Evolutionary conservation across 1,284 basidiomycete species (phyloP).

Genomic region (Marasmius sp.): DNA sequence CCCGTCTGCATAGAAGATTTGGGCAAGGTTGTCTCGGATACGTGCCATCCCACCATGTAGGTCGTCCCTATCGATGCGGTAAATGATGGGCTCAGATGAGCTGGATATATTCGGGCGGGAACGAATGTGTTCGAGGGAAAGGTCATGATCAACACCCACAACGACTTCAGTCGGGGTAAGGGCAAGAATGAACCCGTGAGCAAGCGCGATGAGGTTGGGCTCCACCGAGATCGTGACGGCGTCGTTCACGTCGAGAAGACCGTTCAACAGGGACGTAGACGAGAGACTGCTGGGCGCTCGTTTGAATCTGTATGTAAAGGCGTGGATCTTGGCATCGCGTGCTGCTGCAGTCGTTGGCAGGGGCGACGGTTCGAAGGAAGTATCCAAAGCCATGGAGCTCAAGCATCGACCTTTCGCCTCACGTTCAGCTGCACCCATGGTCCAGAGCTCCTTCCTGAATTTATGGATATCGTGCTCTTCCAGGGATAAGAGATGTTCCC

Average conservation of each 20-base stretch:
- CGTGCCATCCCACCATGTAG: slow-evolving; percentile 83
- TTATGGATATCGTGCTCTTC: slow-evolving; percentile 88
- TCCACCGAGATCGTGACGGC: slow-evolving; percentile 85
- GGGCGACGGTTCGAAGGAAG: slow-evolving; percentile 25
- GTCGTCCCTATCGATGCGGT: slow-evolving; percentile 95
- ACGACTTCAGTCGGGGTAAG: slow-evolving; percentile 67
- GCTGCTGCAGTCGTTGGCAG: slow-evolving; percentile 16
- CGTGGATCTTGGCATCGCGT: slow-evolving; percentile 56
- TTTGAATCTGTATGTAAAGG: slow-evolving; percentile 48
- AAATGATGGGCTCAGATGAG: slow-evolving; percentile 43
- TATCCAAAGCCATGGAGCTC: slow-evolving; percentile 71
- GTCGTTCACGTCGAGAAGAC: slow-evolving; percentile 80
- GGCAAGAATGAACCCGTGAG: slow-evolving; percentile 81
- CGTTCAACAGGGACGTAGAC: slow-evolving; percentile 62
- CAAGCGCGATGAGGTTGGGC: slow-evolving; percentile 80
- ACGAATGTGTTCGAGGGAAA: slow-evolving; percentile 58
- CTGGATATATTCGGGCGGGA: slow-evolving; percentile 34
- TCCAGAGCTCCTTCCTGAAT: slow-evolving; percentile 93
- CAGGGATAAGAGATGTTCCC: slow-evolving; percentile 86
- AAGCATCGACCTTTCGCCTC: slow-evolving; percentile 84
- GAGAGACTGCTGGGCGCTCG: slow-evolving; percentile 15
- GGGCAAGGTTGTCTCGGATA: slow-evolving; percentile 88
- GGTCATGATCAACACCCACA: slow-evolving; percentile 79
- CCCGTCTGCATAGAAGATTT: slow-evolving; percentile 82
- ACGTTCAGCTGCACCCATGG: slow-evolving; percentile 78